Base-by-base conservation (phyloP, 495 filamentous ascomycete genomes). In the Amphirosellinia nigrospora region DNA sequence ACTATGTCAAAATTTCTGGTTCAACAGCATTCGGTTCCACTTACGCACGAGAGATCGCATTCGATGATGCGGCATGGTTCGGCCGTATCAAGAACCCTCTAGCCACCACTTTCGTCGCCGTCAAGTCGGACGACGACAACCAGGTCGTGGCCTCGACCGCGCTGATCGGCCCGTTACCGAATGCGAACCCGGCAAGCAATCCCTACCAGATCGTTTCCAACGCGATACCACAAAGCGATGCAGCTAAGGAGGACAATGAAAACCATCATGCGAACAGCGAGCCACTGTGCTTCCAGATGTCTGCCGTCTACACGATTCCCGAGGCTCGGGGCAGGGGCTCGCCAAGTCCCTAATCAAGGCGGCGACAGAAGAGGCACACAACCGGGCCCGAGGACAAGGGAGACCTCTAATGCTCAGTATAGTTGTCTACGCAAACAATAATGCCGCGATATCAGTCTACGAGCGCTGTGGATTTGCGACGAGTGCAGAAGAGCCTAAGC, bases 221-320 rank as follows among this genome's bases (percentile, higher is more conserved):
- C 66, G 26, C 30, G 19, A 16, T 15, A 36, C 7, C 9, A 10
- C 45, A 53, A 15, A 10, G 67, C 72, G 64, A 71, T 41, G 50
- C 28, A 19, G 16, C 30, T 16, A n/a, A 66, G 23, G 48, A 52
- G 60, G 70, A 72, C 71, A 63, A 70, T 39, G 55, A 66, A 45
- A 39, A 69, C 3, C 60, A 69, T 34, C 46, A 41, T 9, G 61
- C 32, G 15, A 67, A 63, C 23, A 32, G 66, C 21, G 70, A 71
- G 58, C 53, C 71, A 15, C 21, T 69, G 23, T 72, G 70, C 71
- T 75, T 77, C n/a, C 77, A 79, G 64, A 75, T 82, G 32, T 71
- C 75, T 55, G 85, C 77, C 19, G 80, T 87, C 74, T 88, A 86
- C 71, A 84, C 84, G 6, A 66, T 70, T 28, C 82, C 83, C 23